Base-by-base conservation (phyloP, 768 basidiomycete species). In the Termitomyces heimii region DNA sequence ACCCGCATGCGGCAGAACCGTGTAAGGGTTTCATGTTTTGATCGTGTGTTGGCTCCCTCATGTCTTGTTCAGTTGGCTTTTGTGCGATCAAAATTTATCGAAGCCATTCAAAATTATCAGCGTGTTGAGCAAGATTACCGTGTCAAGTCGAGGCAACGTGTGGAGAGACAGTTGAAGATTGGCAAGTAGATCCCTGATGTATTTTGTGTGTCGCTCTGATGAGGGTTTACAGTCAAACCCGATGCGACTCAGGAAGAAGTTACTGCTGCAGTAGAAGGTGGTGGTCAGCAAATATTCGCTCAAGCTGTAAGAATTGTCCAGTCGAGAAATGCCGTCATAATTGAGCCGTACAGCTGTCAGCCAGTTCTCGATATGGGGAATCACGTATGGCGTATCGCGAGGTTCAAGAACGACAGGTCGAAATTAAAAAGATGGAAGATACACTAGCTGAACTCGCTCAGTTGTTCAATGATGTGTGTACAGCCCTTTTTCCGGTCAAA, bases 401-500 rank as follows among this genome's bases (percentile, higher is more conserved):
- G 71, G 93, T 94, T 0, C 94, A 95, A 68, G 84, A 89, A 57
- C 82, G 94, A 35, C 92, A 95, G 67, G 80, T 86, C 65, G 93
- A 97, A 59, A 82, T 98, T 62, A 80, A 81, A 62, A 84, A 82
- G 68, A 92, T 96, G 67, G 93, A 96, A 70, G 78, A 82, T 63
- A 97, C 94, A 4, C 73, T 96, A 47, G 86, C 82, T n/a, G 92
- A 96, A 69, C 78, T 98, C 49, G 91, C 89, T 4, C 89, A 92
- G 66, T 72, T 98, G 63, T 94, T 95, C 73, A 83, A 79, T 60
- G 94, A 98, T 65, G 91, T 89, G 58, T 26, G 79, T 62, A 4
- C 54, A n/a, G 35, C 14, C 13, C 13, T 37, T 45, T 24, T 12
- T 28, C 50, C 40, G 39, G 4, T 7, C 16, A 5, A 24, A 26